Conservation (phyloP, 306 rosid species). For the Sophora flavescens region DNA sequence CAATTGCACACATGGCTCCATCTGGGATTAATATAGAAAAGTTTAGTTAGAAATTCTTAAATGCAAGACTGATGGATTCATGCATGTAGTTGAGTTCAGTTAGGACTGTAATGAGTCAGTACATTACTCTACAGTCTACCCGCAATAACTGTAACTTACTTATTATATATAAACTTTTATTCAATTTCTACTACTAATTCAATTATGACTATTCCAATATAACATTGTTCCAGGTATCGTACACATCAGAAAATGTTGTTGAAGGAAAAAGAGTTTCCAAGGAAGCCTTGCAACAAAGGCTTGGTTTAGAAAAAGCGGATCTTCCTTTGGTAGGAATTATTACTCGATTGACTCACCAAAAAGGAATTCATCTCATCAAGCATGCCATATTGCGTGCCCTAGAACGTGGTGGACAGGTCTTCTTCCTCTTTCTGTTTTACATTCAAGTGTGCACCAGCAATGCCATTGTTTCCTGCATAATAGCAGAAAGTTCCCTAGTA, state of each 20-base stretch:
- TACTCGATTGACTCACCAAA: constrained; percentile 91
- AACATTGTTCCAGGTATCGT: constrained; percentile 66
- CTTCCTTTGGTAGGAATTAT: constrained; percentile 89
- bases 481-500: constrained; percentile 6
- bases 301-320: constrained; percentile 73
- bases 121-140: neutral
- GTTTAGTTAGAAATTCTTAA: neutral
- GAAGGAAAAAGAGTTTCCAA: constrained; percentile 97
- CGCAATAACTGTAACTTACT: neutral
- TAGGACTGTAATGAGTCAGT: constrained; percentile 25
- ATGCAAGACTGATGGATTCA: constrained; percentile 4
- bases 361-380: constrained; percentile 98
- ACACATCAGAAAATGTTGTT: constrained; percentile 90
- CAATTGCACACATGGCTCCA: constrained; percentile 15
- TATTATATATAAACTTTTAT: constrained; percentile 18
- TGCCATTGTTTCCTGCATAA: constrained; percentile 26
- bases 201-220: constrained; percentile 42
- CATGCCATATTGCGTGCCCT: constrained; percentile 83
- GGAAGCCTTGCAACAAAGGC: constrained; percentile 87
- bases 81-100: constrained; percentile 37
- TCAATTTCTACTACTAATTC: constrained; percentile 29
- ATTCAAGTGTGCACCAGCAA: constrained; percentile 23
- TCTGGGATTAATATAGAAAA: constrained; percentile 29
- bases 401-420: constrained; percentile 93
- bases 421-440: constrained; percentile 33